Conservation (phyloP, 768 basidiomycete species). For the Collybia nuda region DNA sequence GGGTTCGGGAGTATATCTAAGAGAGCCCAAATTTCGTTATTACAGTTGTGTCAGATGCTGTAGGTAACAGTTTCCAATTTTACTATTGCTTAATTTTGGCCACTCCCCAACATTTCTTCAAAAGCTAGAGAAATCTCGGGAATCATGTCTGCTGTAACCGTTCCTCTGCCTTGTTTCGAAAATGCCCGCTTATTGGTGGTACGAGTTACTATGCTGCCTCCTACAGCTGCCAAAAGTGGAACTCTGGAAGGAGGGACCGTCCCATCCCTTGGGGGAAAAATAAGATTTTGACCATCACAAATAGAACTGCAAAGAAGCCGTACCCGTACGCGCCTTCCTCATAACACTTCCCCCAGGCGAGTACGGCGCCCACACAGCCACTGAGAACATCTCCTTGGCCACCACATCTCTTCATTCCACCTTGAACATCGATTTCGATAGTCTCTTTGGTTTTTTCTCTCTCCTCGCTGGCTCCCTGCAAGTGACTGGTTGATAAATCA, state of each 20-base stretch:
- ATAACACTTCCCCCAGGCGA: constrained; percentile 95
- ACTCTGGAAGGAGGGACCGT: constrained; percentile 58
- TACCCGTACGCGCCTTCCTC: constrained; percentile 83
- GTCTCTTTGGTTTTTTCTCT: constrained; percentile 57
- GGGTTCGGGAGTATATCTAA: no score
- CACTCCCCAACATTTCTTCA: constrained; percentile 59
- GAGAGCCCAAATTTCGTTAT: no score
- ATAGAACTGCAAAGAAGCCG: constrained; percentile 14
- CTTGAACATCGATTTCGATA: constrained; percentile 64
- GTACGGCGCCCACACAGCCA: constrained; percentile 81
- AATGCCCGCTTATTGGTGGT: constrained; percentile 82
- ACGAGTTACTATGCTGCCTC: constrained; percentile 86
- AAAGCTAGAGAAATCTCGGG: constrained; percentile 67
- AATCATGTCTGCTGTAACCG: constrained; percentile 81
- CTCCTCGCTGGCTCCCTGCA: constrained; percentile 42
- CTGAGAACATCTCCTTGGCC: constrained; percentile 95
- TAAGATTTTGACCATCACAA: background rate
- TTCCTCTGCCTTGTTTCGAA: constrained; percentile 67
- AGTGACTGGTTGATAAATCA: constrained; percentile 40
- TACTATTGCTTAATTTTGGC: no score
- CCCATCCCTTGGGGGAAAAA: background rate
- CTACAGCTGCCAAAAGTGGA: constrained; percentile 85
- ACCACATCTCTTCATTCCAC: constrained; percentile 89
- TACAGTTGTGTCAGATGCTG: no score
- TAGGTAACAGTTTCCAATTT: no score